Evolutionary conservation across 202 grass and related monocot genomes (phyloP).

Genomic region (Schoenoplectus triqueter): DNA sequence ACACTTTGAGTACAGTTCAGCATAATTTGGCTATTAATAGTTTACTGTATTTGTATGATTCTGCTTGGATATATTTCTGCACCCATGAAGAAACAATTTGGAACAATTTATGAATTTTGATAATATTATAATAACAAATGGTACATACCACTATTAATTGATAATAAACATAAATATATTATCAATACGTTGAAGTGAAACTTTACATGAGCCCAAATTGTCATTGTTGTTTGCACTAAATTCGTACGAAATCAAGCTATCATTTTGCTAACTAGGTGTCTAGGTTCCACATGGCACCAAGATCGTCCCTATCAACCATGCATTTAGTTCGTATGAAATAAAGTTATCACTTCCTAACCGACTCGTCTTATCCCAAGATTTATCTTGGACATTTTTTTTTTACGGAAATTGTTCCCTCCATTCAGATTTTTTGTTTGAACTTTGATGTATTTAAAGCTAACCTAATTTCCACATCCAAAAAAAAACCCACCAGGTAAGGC

Average conservation of each 20-base stretch:
- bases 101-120: no score
- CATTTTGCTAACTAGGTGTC: background rate
- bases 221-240: background rate
- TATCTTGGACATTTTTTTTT: background rate
- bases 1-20: no score
- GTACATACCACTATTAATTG: no score
- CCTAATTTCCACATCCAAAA: background rate
- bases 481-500: background rate
- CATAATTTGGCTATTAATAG: no score
- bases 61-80: no score
- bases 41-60: no score
- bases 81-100: no score
- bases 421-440: no score
- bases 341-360: constrained; percentile 24
- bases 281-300: constrained; percentile 12
- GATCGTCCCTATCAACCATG: background rate
- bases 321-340: constrained; percentile 18
- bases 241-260: constrained; percentile 28
- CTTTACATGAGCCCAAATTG: background rate
- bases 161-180: no score
- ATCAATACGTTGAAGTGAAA: no score
- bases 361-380: constrained; percentile 17
- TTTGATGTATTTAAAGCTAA: background rate
- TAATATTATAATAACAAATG: no score
- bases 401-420: no score